Base-by-base conservation (phyloP, 2,329 filamentous ascomycete genomes). In the Dothistroma pini region DNA sequence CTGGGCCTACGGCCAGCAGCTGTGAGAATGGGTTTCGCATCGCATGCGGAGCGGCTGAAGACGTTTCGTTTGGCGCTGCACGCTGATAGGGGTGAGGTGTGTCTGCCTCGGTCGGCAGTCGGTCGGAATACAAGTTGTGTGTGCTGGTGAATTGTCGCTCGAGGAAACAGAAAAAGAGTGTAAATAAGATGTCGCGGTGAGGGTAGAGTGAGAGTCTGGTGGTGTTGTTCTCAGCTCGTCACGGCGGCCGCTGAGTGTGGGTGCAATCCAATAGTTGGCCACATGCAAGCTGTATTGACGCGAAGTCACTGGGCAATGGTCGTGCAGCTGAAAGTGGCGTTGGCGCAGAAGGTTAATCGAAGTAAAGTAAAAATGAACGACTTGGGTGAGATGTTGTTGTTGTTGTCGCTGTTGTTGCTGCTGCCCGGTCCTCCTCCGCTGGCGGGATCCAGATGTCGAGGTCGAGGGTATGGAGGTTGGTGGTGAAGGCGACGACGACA, bases 1-100 rank as follows among this genome's bases (percentile, higher is more conserved):
- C 71, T 29, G 72, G 71, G 59, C 70, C 72, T 35, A 73, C 35
- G 66, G 71, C 72, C 65, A 73, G 63, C 64, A 74, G 67, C 66
- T 73, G 70, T 54, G 69, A 68, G 12, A 74, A 38, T 38, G 68
- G 51, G 60, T 54, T 70, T 50, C 71, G 67, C 72, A 74, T 74
- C 58, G 62, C 67, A 64, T 64, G 58, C 57, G 59, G 44, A 54
- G 59, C 25, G 60, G n/a, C 51, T 11, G 19, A 25, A 16, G 51
- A 9, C 31, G 38, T 49, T 56, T 56, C 38, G 12, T 5, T 48
- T 49, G 54, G 29, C 34, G 32, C 53, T 41, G 9, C 14, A 48
- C 25, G 55, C 41, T 44, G 35, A 34, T 16, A 35, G 12, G 55
- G 11, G 19, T 34, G 16, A 19, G 41, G 12, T n/a, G 31, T 51